These are phyloP conservation scores for Russula dissimulans DNA, from an alignment of 768 basidiomycete genomes.

Conservation along the genomic window DNA sequence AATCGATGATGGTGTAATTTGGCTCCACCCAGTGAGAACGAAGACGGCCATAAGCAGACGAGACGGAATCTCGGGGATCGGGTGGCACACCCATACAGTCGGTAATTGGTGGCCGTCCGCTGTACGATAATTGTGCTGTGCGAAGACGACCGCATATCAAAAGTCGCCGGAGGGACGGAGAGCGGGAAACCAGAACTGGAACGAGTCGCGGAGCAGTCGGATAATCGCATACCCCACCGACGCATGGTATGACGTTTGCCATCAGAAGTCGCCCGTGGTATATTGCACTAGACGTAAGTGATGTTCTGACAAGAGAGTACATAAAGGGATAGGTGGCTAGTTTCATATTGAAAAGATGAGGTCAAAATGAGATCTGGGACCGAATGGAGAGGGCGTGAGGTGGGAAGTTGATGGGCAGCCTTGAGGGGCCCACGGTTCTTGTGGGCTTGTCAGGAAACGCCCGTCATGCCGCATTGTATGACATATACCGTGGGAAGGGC, in stretches of 20 bases:
- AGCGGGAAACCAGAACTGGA: constrained; percentile 2
- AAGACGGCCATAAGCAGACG: constrained; percentile 7
- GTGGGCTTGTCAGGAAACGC: not conserved
- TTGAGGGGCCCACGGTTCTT: not conserved
- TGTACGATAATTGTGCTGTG: not conserved
- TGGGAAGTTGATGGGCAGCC: too few species aligned
- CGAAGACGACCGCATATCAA: constrained; percentile 2
- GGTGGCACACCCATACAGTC: not conserved
- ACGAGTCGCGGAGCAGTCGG: constrained; percentile 8
- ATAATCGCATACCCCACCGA: not conserved
- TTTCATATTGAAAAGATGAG: not conserved
- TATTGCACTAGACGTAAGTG: not conserved
- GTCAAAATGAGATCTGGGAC: not conserved
- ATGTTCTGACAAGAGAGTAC: not conserved
- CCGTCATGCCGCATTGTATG: not conserved
- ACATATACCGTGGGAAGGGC: constrained; percentile 1
- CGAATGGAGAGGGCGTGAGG: not conserved
- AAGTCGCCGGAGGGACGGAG: constrained; percentile 3
- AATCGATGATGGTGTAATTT: not conserved
- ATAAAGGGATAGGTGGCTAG: not conserved
- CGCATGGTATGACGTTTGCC: not conserved
- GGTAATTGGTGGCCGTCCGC: not conserved
- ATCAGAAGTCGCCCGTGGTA: not conserved
- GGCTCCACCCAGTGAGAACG: constrained; percentile 1
- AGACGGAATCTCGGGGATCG: not conserved